phyloP scores from a whole-genome alignment of 2,329 filamentous ascomycete genomes.

The Aspergillus bombycis region DNA sequence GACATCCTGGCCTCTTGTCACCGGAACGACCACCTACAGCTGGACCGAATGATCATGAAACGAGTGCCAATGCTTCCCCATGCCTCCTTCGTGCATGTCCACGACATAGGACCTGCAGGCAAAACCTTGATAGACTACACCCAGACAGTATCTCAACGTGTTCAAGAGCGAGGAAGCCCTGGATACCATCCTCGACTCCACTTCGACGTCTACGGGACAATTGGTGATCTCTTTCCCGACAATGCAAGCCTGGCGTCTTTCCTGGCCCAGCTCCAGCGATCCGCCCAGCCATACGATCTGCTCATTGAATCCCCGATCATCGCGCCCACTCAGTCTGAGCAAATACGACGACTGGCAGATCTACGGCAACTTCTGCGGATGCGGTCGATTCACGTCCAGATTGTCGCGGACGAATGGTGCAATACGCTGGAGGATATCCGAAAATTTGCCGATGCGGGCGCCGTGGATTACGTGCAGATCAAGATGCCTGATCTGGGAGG shows the following conservation, averaged over 20 bases:
- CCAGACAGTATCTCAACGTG: constrained; percentile 14
- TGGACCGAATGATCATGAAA: constrained; percentile 27
- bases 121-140: constrained; percentile 17
- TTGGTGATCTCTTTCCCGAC: constrained; percentile 19
- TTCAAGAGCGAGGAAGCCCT: constrained; percentile 11
- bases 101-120: constrained; percentile 18
- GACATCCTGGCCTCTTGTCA: constrained; percentile 25
- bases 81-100: constrained; percentile 22
- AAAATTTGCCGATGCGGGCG: constrained; percentile 20
- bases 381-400: constrained; percentile 9
- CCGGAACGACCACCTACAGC: constrained; percentile 20
- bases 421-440: constrained; percentile 23
- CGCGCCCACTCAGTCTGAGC: constrained; percentile 16
- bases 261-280: constrained; percentile 9
- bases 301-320: constrained; percentile 24
- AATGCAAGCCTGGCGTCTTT: constrained; percentile 10
- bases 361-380: constrained; percentile 8
- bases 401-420: constrained; percentile 25
- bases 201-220: constrained; percentile 24
- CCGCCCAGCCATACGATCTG: constrained; percentile 19
- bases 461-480: constrained; percentile 24
- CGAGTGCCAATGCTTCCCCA: constrained; percentile 19
- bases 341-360: constrained; percentile 15
- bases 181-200: constrained; percentile 21
- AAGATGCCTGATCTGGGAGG: constrained; percentile 25